Evolutionary conservation across 495 filamentous ascomycete genomes (phyloP).

Genomic region (Parmelia sp.): DNA sequence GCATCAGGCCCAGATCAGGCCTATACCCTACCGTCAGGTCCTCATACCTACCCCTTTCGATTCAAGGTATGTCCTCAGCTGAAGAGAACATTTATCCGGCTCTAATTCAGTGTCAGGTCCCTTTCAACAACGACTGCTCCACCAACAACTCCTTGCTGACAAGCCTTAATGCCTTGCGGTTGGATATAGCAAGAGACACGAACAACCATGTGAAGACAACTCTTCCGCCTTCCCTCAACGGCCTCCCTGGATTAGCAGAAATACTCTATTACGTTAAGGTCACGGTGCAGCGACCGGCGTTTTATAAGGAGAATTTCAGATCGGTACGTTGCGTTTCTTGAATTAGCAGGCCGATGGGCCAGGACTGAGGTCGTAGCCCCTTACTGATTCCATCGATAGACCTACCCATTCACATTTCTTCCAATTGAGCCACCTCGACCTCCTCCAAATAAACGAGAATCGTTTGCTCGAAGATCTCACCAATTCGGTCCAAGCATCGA

Average conservation of each 20-base stretch:
- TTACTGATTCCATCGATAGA: conserved; percentile 31
- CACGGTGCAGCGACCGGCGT: conserved; percentile 71
- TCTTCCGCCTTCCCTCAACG: conserved; percentile 77
- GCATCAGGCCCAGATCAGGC: conserved; percentile 39
- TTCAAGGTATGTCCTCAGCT: conserved; percentile 59
- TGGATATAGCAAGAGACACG: conserved; percentile 52
- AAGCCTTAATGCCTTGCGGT: conserved; percentile 50
- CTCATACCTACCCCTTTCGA: conserved; percentile 81
- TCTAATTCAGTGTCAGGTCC: conserved; percentile 44
- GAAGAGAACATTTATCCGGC: neutral
- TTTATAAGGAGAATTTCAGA: conserved; percentile 83
- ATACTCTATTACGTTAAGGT: conserved; percentile 91
- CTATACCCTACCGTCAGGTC: conserved; percentile 65
- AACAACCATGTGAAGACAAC: conserved; percentile 73
- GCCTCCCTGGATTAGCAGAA: conserved; percentile 75
- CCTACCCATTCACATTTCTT: conserved; percentile 67
- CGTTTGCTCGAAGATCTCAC: conserved; percentile 75
- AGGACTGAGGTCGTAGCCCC: neutral
- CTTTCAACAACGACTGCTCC: conserved; percentile 84
- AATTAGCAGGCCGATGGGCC: conserved; percentile 1
- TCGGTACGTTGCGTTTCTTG: conserved; percentile 37
- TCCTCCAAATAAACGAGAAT: conserved; percentile 60
- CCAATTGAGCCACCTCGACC: conserved; percentile 85
- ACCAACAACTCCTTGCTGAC: conserved; percentile 52
- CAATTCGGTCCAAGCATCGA: conserved; percentile 52